phyloP scores from a whole-genome alignment of 768 basidiomycete species.

The Lactarius quietus region DNA sequence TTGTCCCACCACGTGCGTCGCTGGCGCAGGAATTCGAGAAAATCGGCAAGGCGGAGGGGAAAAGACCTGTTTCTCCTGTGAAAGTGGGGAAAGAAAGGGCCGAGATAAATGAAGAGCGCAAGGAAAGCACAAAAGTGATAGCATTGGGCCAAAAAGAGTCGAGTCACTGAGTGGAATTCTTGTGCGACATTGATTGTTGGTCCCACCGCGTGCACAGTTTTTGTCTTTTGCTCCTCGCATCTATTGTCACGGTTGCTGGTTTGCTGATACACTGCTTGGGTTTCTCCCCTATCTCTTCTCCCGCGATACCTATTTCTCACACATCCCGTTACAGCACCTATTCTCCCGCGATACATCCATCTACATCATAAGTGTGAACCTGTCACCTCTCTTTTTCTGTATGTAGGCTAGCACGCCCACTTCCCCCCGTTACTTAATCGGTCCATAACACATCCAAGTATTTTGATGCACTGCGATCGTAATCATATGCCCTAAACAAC shows the following conservation, averaged over 20 bases:
- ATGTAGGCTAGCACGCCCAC: not conserved
- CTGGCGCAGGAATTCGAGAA: constrained; percentile 23
- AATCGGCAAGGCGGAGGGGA: constrained; percentile 17
- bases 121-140: constrained; percentile 6
- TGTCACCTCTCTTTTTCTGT: not conserved
- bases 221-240: constrained; percentile 1
- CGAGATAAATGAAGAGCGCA: not conserved
- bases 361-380: not conserved
- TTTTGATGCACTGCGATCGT: constrained; percentile 9
- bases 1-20: constrained; percentile 12
- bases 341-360: constrained; percentile 13
- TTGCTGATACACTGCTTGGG: constrained; percentile 15
- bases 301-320: constrained; percentile 16
- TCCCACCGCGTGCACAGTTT: not conserved
- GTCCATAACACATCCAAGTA: constrained; percentile 8
- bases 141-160: not conserved
- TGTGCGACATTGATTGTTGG: not conserved
- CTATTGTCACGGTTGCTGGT: constrained; percentile 2
- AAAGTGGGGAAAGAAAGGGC: constrained; percentile 5
- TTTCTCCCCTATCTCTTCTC: constrained; percentile 9
- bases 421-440: constrained; percentile 1
- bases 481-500: constrained; percentile 1
- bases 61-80: constrained; percentile 1
- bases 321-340: not conserved
- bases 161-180: not conserved